Evolutionary conservation across 177 flowering plant genomes (phyloP), one percentile per base, ranked within the genome.

Genomic region (Vitis hybrid): DNA sequence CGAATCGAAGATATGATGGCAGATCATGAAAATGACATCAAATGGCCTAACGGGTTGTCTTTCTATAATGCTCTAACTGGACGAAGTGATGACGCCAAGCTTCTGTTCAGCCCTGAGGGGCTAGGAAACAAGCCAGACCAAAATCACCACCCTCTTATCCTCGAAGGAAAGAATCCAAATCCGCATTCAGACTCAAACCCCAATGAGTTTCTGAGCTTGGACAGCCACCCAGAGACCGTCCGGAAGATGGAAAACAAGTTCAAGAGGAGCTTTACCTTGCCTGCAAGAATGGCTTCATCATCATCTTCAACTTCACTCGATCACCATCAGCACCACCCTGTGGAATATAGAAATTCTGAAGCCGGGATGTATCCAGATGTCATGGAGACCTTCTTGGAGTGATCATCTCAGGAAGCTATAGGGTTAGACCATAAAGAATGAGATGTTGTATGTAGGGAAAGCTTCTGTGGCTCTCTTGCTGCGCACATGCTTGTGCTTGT

Each of bases 31-130:
- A 75, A 81, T 17, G 99, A 96, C 66, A 85, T 96, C 79, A 93
- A 93, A 72, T 93, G 99, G 99, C 99, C 99, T 0, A 91, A 86
- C 57, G 99, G 99, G 9, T 67, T 95, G 73, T 84, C 93, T 11
- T 89, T 94, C 84, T 93, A 90, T 71, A 85, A 85, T 66, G 99
- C 98, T 2, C 90, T 95, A 58, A 92, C 95, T 0, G 94, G 94
- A 21, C 76, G 85, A 20, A 41, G 81, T 0, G 98, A 91, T 51
- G 97, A 91, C 35, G 83, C 95, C 46, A 91, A 90, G 84, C 91
- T 95, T 41, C 71, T 93, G 76, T 91, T 93, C 64, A 86, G 86
- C 61, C 79, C 86, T 0, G 98, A 90, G 48, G 79, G 85, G 21
- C 46, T 89, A 20, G 91, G 87, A 18, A 83, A 74, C 86, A 86